phyloP scores from a whole-genome alignment of 495 filamentous ascomycete species.

The Penicillium canariense region DNA sequence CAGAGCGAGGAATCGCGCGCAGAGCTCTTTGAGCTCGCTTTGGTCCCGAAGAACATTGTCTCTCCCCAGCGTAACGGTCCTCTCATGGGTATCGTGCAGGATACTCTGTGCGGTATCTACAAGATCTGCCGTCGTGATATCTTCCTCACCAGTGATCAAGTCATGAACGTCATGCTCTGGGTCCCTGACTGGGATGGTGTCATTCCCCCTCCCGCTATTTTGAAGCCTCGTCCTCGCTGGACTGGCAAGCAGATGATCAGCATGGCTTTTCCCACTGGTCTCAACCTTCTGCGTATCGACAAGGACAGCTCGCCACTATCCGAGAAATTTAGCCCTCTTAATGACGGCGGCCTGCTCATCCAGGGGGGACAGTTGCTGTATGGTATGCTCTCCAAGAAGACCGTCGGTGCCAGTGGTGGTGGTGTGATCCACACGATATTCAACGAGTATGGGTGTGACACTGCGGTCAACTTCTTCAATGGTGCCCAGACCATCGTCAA shows the following conservation, averaged over 20 bases:
- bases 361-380: slow-evolving; percentile 86
- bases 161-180: slow-evolving; percentile 96
- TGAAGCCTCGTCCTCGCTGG: slow-evolving; percentile 90
- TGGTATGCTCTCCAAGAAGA: slow-evolving; percentile 89
- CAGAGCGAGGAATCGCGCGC: slow-evolving; percentile 95
- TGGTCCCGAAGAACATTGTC: slow-evolving; percentile 96
- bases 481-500: slow-evolving; percentile 88
- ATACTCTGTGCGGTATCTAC: slow-evolving; percentile 93
- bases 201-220: slow-evolving; percentile 84
- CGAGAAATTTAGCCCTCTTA: slow-evolving; percentile 61
- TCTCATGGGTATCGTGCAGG: slow-evolving; percentile 99
- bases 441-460: slow-evolving; percentile 86
- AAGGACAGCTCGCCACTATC: slow-evolving; percentile 51
- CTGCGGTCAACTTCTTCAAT: slow-evolving; percentile 91
- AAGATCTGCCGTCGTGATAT: slow-evolving; percentile 92
- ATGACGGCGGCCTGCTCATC: slow-evolving; percentile 79
- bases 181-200: slow-evolving; percentile 96
- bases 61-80: slow-evolving; percentile 96
- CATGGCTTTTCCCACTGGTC: slow-evolving; percentile 81
- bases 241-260: slow-evolving; percentile 98
- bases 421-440: slow-evolving; percentile 95
- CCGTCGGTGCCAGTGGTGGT: slow-evolving; percentile 78
- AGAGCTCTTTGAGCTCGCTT: slow-evolving; percentile 87
- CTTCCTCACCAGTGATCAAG: slow-evolving; percentile 82
- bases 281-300: slow-evolving; percentile 70